Percentiles rank a stretch among this genome's conserved stretches.
Evolutionary conservation across 352 stramenopile genomes (phyloP).

Genomic region (Phytophthora sansomeana): DNA sequence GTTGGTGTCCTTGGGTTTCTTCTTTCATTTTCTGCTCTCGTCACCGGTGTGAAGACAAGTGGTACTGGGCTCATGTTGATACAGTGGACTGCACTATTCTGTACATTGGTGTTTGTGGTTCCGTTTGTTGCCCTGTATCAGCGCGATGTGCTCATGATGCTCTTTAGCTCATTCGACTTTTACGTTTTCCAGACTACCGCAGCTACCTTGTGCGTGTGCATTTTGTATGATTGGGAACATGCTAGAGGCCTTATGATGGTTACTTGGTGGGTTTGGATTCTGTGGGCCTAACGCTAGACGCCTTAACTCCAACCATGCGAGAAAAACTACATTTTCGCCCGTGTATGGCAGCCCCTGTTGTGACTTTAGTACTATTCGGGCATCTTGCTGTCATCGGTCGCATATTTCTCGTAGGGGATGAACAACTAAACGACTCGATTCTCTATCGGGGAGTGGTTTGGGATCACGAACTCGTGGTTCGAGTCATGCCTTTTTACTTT

Average conservation of each 20-base stretch:
- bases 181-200: slow-evolving; percentile 35
- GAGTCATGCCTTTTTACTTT: slow-evolving; percentile 14
- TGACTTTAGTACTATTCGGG: slow-evolving; percentile 4
- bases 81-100: slow-evolving; percentile 4
- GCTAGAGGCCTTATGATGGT: background rate
- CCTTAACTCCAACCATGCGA: slow-evolving; percentile 38
- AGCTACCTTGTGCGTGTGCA: background rate
- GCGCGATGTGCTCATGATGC: slow-evolving; percentile 37
- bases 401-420: slow-evolving; percentile 4
- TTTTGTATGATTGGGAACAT: slow-evolving; percentile 8
- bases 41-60: background rate
- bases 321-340: slow-evolving; percentile 26
- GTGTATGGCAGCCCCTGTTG: slow-evolving; percentile 2
- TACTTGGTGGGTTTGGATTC: background rate
- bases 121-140: slow-evolving; percentile 36
- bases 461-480: slow-evolving; percentile 1
- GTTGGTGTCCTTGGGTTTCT: slow-evolving; percentile 11
- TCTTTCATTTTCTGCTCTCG: slow-evolving; percentile 14
- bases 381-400: slow-evolving; percentile 9
- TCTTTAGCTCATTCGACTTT: slow-evolving; percentile 54
- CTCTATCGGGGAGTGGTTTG: slow-evolving; percentile 3
- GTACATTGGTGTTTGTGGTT: slow-evolving; percentile 19
- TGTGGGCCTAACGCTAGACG: slow-evolving; percentile 33
- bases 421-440: slow-evolving; percentile 5
- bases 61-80: background rate